These are phyloP conservation scores for Picochlorum sp. DNA, from an alignment of 139 green algal genomes.

Conservation along the genomic window DNA sequence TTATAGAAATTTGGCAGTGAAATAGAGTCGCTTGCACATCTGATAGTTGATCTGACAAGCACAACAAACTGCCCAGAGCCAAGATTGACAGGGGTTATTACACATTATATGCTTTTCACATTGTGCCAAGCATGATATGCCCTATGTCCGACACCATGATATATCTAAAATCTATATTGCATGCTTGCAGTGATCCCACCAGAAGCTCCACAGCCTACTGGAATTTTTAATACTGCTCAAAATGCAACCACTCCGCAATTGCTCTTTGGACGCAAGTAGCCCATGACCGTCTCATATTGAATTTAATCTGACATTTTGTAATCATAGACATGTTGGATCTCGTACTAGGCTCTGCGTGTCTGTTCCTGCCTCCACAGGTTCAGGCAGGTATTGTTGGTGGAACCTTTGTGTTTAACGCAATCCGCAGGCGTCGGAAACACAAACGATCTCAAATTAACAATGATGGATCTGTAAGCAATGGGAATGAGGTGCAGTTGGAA, in stretches of 20 bases:
- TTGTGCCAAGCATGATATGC: background rate
- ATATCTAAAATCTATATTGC: too few species aligned
- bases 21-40: slow-evolving; percentile 11
- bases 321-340: slow-evolving; percentile 21
- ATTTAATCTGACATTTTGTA: too few species aligned
- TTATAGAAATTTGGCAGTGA: background rate
- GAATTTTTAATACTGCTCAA: too few species aligned
- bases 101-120: background rate
- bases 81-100: slow-evolving; percentile 2
- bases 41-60: slow-evolving; percentile 1
- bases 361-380: slow-evolving; percentile 15
- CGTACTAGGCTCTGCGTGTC: slow-evolving; percentile 23
- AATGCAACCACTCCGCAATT: too few species aligned
- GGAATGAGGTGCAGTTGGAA: slow-evolving; percentile 20
- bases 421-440: slow-evolving; percentile 2
- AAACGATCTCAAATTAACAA: background rate
- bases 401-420: too few species aligned
- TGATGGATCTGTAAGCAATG: background rate
- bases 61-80: background rate
- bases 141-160: too few species aligned
- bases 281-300: too few species aligned
- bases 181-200: too few species aligned
- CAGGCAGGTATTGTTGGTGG: slow-evolving; percentile 1
- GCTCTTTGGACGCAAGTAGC: too few species aligned
- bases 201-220: too few species aligned